Conservation (phyloP, 768 basidiomycete genomes). For the Leucocoprinus leucothites region DNA sequence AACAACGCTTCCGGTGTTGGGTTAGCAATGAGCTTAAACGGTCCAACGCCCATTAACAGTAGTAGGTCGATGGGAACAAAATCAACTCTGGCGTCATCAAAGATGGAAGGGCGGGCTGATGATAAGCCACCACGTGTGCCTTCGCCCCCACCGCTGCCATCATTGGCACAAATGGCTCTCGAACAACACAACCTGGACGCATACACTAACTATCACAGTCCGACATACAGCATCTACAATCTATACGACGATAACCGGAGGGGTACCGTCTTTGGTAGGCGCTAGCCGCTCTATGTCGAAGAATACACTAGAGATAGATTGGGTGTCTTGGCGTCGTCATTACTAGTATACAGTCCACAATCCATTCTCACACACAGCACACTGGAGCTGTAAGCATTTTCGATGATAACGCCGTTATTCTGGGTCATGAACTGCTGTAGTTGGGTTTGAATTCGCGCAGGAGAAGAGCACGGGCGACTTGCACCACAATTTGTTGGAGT, state of each 20-base stretch:
- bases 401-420: not conserved
- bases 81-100: not conserved
- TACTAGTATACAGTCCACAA: too few relatives aligned
- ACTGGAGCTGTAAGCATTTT: not conserved
- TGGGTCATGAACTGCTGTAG: not conserved
- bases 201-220: conserved; percentile 68
- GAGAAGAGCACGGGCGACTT: not conserved
- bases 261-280: conserved; percentile 28
- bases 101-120: conserved; percentile 19
- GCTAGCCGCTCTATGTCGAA: not conserved
- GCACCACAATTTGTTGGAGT: not conserved
- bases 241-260: conserved; percentile 65
- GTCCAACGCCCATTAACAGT: not conserved
- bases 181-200: conserved; percentile 59
- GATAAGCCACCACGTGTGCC: conserved; percentile 79
- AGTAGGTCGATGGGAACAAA: not conserved
- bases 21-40: not conserved
- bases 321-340: not conserved
- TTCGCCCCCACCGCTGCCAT: conserved; percentile 71
- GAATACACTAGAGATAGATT: too few relatives aligned
- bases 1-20: not conserved
- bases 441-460: not conserved
- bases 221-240: conserved; percentile 81
- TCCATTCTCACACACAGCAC: too few relatives aligned
- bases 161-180: conserved; percentile 74